These are phyloP conservation scores for Starmerella khaoyaiensis DNA, from an alignment of 805 yeast species.

Conservation along the genomic window DNA sequence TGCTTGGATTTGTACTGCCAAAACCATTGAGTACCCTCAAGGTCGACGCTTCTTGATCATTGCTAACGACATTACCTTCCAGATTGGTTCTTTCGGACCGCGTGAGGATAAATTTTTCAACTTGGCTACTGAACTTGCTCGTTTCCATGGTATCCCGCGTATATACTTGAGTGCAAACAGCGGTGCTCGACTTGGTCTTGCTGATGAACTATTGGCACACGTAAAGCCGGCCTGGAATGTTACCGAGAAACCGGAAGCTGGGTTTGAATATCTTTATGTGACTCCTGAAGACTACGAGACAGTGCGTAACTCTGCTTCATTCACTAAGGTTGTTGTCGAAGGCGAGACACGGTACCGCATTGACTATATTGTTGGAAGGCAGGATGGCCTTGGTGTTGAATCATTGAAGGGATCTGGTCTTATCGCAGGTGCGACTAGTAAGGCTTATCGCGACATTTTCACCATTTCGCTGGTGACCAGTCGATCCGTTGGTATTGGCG, in stretches of 20 bases:
- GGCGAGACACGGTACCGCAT: conserved; percentile 77
- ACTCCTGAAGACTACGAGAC: conserved; percentile 54
- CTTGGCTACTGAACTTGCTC: conserved; percentile 83
- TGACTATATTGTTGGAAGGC: conserved; percentile 78
- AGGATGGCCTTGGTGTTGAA: conserved; percentile 97
- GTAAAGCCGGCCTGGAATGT: conserved; percentile 91
- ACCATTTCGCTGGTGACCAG: conserved; percentile 98
- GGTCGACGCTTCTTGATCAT: conserved; percentile 89
- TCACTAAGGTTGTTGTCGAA: conserved; percentile 50
- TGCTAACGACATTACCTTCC: conserved; percentile 94
- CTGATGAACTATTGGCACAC: conserved; percentile 84
- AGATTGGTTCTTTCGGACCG: conserved; percentile 98
- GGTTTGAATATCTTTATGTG: conserved; percentile 80
- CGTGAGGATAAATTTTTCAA: conserved; percentile 85
- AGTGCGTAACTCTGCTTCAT: conserved; percentile 23
- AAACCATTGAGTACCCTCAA: conserved; percentile 93
- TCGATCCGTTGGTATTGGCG: conserved; percentile 99
- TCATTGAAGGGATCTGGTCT: conserved; percentile 96
- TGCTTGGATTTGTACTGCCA: conserved; percentile 78
- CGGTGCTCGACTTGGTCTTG: conserved; percentile 98
- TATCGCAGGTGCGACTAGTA: conserved; percentile 97
- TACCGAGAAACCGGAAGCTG: conserved; percentile 59
- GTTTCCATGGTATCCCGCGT: conserved; percentile 86
- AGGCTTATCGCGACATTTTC: conserved; percentile 94
- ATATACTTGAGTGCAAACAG: conserved; percentile 94